These are phyloP conservation scores for Psilocybe cubensis DNA, from an alignment of 768 basidiomycete genomes.

Conservation along the genomic window DNA sequence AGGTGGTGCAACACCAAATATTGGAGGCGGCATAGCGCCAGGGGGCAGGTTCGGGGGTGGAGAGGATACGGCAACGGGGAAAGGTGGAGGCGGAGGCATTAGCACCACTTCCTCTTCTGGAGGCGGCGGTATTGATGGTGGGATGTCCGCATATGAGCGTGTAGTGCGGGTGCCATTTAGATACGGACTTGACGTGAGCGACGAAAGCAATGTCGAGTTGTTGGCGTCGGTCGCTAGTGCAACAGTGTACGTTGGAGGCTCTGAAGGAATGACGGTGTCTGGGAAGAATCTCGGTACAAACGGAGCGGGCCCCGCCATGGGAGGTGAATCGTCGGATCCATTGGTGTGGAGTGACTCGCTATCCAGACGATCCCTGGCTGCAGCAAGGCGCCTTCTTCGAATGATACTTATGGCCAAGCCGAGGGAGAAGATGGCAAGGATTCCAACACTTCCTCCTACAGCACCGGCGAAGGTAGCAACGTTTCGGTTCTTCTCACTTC, in stretches of 20 bases:
- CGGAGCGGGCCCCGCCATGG: conserved; percentile 47
- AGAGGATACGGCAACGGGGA: conserved; percentile 13
- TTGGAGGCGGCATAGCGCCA: conserved; percentile 4
- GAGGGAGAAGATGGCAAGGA: conserved; percentile 48
- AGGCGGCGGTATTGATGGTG: conserved; percentile 29
- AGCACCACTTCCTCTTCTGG: conserved; percentile 14
- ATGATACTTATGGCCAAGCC: conserved; percentile 56
- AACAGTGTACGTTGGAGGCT: conserved; percentile 30
- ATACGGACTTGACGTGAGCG: conserved; percentile 19
- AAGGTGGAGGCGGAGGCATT: conserved; percentile 21
- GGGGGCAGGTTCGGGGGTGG: conserved; percentile 2
- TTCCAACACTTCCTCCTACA: conserved; percentile 53
- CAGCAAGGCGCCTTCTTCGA: conserved; percentile 44
- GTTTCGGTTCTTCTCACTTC: conserved; percentile 32
- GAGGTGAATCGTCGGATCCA: conserved; percentile 39
- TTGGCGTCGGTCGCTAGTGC: conserved; percentile 19
- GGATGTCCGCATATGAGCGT: conserved; percentile 34
- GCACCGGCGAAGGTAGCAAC: conserved; percentile 57
- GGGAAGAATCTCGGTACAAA: conserved; percentile 65
- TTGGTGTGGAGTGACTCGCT: conserved; percentile 31
- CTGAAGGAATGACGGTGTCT: conserved; percentile 43
- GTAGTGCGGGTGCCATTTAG: not conserved
- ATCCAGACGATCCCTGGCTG: conserved; percentile 42
- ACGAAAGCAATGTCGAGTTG: conserved; percentile 26
- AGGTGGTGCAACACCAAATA: conserved; percentile 5